Conservation (phyloP, 352 stramenopile genomes). For the Globisporangium rhizosaccharum region DNA sequence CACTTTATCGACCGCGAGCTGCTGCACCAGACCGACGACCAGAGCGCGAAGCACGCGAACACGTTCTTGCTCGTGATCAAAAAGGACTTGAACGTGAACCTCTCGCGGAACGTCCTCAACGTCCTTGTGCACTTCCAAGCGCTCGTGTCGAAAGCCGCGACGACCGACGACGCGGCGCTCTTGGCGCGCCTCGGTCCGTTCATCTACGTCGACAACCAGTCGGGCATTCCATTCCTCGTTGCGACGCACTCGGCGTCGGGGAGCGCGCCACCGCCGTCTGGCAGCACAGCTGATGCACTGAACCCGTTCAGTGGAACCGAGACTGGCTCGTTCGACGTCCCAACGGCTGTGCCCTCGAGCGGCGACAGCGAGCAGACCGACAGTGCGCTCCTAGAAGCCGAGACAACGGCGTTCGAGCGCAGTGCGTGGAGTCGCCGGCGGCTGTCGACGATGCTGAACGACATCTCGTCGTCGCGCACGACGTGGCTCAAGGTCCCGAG, state of each 20-base stretch:
- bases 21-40: slow-evolving; percentile 48
- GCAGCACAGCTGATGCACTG: background rate
- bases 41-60: slow-evolving; percentile 45
- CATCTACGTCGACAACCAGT: slow-evolving; percentile 87
- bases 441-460: slow-evolving; percentile 68
- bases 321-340: slow-evolving; percentile 46
- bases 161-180: slow-evolving; percentile 28
- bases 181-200: slow-evolving; percentile 60
- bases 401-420: slow-evolving; percentile 39
- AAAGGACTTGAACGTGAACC: slow-evolving; percentile 78
- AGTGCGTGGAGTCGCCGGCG: slow-evolving; percentile 56
- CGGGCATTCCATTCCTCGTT: slow-evolving; percentile 75
- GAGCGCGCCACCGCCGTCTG: slow-evolving; percentile 14
- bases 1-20: slow-evolving; percentile 84
- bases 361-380: slow-evolving; percentile 24
- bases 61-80: slow-evolving; percentile 76
- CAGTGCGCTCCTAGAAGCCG: slow-evolving; percentile 33
- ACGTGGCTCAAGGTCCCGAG: slow-evolving; percentile 63
- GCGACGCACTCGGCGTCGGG: slow-evolving; percentile 37
- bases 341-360: slow-evolving; percentile 33
- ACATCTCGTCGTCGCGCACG: slow-evolving; percentile 66
- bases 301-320: slow-evolving; percentile 8
- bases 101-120: slow-evolving; percentile 80
- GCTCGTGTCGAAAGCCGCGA: slow-evolving; percentile 58
- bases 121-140: slow-evolving; percentile 73